These are phyloP conservation scores for Cladosporium sp. DNA, from an alignment of 2,329 filamentous ascomycete species.

Conservation along the genomic window DNA sequence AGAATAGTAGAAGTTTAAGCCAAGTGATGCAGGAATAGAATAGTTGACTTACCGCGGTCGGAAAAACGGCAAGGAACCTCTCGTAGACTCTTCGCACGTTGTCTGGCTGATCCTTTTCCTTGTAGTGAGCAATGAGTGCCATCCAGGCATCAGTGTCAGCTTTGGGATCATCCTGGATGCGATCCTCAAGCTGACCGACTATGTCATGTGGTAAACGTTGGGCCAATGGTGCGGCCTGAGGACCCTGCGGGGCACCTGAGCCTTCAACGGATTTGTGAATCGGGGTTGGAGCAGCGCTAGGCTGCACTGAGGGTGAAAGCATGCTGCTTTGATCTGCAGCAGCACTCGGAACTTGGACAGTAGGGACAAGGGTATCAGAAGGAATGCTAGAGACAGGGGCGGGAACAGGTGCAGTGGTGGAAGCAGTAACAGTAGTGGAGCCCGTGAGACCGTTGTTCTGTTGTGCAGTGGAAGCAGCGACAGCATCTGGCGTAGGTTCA, in stretches of 20 bases:
- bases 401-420: slow-evolving; percentile 13
- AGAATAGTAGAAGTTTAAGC: too few species aligned
- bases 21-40: neutral
- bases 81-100: slow-evolving; percentile 77
- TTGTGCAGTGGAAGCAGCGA: slow-evolving; percentile 22
- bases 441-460: slow-evolving; percentile 31
- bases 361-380: slow-evolving; percentile 24
- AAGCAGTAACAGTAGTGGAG: slow-evolving; percentile 24
- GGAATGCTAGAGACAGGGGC: slow-evolving; percentile 25
- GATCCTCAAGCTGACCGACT: slow-evolving; percentile 78
- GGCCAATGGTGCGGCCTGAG: slow-evolving; percentile 14
- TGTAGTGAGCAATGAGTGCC: slow-evolving; percentile 78
- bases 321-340: slow-evolving; percentile 35
- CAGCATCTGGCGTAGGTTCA: slow-evolving; percentile 33
- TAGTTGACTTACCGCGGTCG: slow-evolving; percentile 71
- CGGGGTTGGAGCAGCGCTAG: slow-evolving; percentile 14
- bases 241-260: slow-evolving; percentile 17
- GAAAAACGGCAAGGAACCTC: slow-evolving; percentile 83
- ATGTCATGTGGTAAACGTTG: slow-evolving; percentile 66
- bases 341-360: slow-evolving; percentile 15
- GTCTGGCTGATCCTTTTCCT: slow-evolving; percentile 74
- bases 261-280: slow-evolving; percentile 14
- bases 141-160: slow-evolving; percentile 93
- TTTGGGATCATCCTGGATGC: slow-evolving; percentile 86
- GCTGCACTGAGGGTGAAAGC: slow-evolving; percentile 45